phyloP scores from a whole-genome alignment of 2,329 filamentous ascomycete genomes.

The Colletotrichum shisoi region DNA sequence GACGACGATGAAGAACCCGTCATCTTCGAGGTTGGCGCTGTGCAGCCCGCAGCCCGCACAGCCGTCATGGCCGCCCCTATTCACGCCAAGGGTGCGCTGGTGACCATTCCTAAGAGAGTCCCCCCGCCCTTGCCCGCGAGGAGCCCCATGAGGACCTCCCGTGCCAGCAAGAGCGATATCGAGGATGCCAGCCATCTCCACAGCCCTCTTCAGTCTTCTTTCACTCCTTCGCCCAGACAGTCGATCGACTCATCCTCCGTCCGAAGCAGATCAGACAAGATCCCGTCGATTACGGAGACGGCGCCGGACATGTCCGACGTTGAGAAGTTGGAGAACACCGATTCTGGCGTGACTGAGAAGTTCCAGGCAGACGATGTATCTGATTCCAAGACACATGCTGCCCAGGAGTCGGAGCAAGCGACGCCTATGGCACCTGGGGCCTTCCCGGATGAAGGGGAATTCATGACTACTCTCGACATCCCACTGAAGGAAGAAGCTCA shows the following conservation, averaged over 20 bases:
- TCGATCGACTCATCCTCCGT: conserved; percentile 39
- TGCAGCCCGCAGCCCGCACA: conserved; percentile 62
- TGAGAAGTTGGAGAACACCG: conserved; percentile 6
- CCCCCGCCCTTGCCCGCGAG: conserved; percentile 80
- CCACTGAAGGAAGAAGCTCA: conserved; percentile 27
- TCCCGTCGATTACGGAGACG: conserved; percentile 33
- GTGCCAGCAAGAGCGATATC: conserved; percentile 64
- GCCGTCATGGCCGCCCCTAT: conserved; percentile 70
- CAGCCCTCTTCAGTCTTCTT: conserved; percentile 62
- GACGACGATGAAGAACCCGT: conserved; percentile 70
- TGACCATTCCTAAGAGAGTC: conserved; percentile 82
- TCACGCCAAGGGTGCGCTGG: conserved; percentile 76
- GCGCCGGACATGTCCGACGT: conserved; percentile 16
- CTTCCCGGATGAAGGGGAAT: conserved; percentile 29
- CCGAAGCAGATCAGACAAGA: conserved; percentile 34
- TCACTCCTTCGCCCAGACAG: conserved; percentile 43
- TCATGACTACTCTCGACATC: conserved; percentile 23
- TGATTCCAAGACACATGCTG: conserved; percentile 2
- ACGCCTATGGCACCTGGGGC: conserved; percentile 33
- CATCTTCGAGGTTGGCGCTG: conserved; percentile 71
- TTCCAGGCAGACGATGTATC: conserved; percentile 6
- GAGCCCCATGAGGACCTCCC: conserved; percentile 72
- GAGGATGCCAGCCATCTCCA: conserved; percentile 62
- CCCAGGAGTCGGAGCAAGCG: conserved; percentile 19
- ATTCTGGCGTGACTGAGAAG: conserved; percentile 5